Evolutionary conservation across 139 green algal species (phyloP).

Genomic region (Chlamydomonas sp.): DNA sequence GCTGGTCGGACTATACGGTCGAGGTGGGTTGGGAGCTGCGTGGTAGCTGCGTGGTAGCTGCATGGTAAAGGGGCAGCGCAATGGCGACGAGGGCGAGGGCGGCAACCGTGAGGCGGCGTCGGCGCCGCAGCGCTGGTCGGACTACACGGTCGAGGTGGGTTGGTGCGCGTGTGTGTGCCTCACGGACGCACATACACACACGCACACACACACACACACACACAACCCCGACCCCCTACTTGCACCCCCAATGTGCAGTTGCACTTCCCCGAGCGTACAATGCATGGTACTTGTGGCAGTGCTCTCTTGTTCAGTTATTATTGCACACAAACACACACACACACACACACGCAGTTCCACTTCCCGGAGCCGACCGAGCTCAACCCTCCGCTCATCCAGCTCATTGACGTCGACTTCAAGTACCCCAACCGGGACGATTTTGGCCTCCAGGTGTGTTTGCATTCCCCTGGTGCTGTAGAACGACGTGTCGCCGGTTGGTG

Average conservation of each 20-base stretch:
- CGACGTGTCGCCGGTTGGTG: no score
- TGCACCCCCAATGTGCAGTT: slow-evolving; percentile 47
- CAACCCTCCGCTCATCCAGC: slow-evolving; percentile 77
- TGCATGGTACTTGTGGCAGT: background rate
- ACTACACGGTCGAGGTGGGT: slow-evolving; percentile 31
- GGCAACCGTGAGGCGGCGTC: no score
- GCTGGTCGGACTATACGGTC: no score
- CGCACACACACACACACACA: no score
- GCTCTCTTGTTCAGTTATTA: slow-evolving; percentile 30
- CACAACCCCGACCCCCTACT: no score
- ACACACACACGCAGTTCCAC: slow-evolving; percentile 88
- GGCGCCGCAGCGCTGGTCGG: slow-evolving; percentile 6
- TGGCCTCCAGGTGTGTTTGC: no score
- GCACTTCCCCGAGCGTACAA: slow-evolving; percentile 91
- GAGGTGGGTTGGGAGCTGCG: no score
- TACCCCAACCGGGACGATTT: slow-evolving; percentile 66
- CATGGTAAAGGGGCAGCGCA: slow-evolving; percentile 2
- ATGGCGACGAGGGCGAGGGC: background rate
- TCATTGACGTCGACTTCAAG: slow-evolving; percentile 90
- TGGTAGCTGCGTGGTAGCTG: no score
- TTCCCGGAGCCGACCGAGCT: slow-evolving; percentile 95
- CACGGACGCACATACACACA: no score
- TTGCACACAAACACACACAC: no score
- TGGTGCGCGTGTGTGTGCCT: no score
- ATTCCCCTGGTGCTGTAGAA: no score